phyloP scores from a whole-genome alignment of 192 early-diverging fungal genomes.

The Coemansia sp. region DNA sequence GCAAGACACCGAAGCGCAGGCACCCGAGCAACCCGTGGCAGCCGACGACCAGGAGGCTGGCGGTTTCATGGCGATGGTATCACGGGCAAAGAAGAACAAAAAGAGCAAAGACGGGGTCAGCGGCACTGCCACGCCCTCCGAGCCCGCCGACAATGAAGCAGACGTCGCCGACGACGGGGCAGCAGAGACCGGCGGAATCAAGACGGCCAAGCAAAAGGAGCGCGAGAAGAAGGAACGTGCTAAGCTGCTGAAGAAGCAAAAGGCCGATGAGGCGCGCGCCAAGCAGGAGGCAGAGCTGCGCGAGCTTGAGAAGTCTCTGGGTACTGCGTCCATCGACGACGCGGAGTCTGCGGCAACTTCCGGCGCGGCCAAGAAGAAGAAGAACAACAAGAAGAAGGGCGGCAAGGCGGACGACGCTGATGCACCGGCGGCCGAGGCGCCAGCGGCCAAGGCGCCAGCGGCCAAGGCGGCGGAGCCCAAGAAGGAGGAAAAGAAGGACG shows the following conservation, averaged over 20 bases:
- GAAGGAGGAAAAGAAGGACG: conserved; percentile 29
- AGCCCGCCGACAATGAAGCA: conserved; percentile 19
- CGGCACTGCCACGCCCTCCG: conserved; percentile 21
- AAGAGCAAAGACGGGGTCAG: conserved; percentile 23
- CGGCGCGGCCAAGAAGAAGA: conserved; percentile 32
- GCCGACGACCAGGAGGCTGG: conserved; percentile 6
- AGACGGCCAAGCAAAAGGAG: conserved; percentile 55
- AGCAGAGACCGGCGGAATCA: conserved; percentile 50
- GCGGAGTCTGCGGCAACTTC: conserved; percentile 15
- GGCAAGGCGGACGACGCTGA: conserved; percentile 53
- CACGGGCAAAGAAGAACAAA: conserved; percentile 20
- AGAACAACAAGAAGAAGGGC: conserved; percentile 59
- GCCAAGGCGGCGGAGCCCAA: conserved; percentile 34
- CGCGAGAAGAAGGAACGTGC: conserved; percentile 52
- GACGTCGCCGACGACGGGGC: conserved; percentile 33
- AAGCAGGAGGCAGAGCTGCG: conserved; percentile 44
- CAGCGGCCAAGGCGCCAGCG: conserved; percentile 18
- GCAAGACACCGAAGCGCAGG: conserved; percentile 11
- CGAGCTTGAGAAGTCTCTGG: conserved; percentile 27
- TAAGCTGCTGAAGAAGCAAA: conserved; percentile 43
- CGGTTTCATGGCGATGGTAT: conserved; percentile 6
- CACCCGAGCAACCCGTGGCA: background rate
- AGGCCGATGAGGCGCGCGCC: conserved; percentile 40
- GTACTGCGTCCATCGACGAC: conserved; percentile 21
- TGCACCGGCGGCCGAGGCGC: conserved; percentile 27